These are phyloP conservation scores for Phytopythium chamaehyphon DNA, from an alignment of 352 stramenopile genomes.

Conservation along the genomic window DNA sequence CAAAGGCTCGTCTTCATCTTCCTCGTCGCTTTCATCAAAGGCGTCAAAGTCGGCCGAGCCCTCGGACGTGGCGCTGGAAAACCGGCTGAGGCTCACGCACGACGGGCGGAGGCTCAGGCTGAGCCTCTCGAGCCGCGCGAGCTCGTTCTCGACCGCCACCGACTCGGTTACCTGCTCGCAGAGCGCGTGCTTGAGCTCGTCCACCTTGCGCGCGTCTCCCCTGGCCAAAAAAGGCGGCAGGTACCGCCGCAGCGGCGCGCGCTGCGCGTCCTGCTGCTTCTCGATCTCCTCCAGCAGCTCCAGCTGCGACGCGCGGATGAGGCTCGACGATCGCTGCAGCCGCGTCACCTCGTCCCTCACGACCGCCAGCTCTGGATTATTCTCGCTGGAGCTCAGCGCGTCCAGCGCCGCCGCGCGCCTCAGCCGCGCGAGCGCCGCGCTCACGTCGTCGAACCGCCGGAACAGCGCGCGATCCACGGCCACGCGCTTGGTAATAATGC, in stretches of 20 bases:
- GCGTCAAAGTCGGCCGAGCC: conserved; percentile 9
- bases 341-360: conserved; percentile 38
- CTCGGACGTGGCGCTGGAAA: conserved; percentile 15
- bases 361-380: conserved; percentile 27
- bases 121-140: conserved; percentile 49
- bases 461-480: conserved; percentile 57
- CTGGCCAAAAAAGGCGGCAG: conserved; percentile 43
- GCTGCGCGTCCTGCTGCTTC: conserved; percentile 36
- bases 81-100: conserved; percentile 15
- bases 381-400: conserved; percentile 9
- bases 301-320: conserved; percentile 47
- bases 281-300: conserved; percentile 67
- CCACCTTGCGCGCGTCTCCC: conserved; percentile 21
- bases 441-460: conserved; percentile 52
- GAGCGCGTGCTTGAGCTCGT: conserved; percentile 55
- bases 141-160: conserved; percentile 41
- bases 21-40: conserved; percentile 10
- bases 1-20: conserved; percentile 25
- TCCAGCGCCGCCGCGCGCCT: conserved; percentile 30
- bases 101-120: conserved; percentile 10
- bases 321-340: conserved; percentile 34
- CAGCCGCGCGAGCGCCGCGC: conserved; percentile 36
- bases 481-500: conserved; percentile 19
- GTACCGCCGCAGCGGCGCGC: conserved; percentile 46
- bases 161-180: conserved; percentile 51